A percentile compares a stretch with the other conserved stretches of the same genome.
phyloP scores from a whole-genome alignment of 2,329 filamentous ascomycete genomes.

The Neonectria magnoliae region DNA sequence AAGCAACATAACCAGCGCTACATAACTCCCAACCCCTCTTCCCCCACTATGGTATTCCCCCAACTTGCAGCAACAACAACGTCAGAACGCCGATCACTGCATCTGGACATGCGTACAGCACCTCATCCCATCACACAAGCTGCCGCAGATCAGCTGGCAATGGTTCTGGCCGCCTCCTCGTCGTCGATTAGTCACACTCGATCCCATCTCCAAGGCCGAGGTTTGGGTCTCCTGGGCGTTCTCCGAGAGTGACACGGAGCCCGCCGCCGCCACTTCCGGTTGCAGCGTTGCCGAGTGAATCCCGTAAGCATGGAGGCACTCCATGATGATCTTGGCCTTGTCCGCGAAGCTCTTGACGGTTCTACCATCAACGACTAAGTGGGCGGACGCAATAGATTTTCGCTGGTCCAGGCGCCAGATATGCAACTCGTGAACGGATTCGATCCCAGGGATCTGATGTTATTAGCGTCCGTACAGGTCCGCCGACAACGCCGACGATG shows the following conservation, averaged over 20 bases:
- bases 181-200: constrained; percentile 21
- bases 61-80: constrained; percentile 9
- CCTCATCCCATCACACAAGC: constrained; percentile 60
- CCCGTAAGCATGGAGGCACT: constrained; percentile 78
- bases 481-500: neutral
- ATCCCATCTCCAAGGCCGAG: constrained; percentile 21
- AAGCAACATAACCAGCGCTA: constrained; percentile 15
- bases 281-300: constrained; percentile 78
- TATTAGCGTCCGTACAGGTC: constrained; percentile 25
- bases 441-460: constrained; percentile 69
- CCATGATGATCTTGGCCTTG: constrained; percentile 68
- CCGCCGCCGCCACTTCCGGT: constrained; percentile 59
- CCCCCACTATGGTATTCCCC: constrained; percentile 18
- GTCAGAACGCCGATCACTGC: constrained; percentile 32
- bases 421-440: constrained; percentile 76
- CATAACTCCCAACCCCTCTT: constrained; percentile 26
- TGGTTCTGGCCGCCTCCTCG: constrained; percentile 42
- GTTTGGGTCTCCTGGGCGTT: constrained; percentile 18
- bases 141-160: constrained; percentile 64
- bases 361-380: constrained; percentile 70
- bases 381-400: constrained; percentile 75
- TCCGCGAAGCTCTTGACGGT: constrained; percentile 67
- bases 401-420: constrained; percentile 78
- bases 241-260: constrained; percentile 25
- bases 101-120: constrained; percentile 53